Percentiles rank a stretch among this genome's conserved stretches.
Conservation (phyloP, 2,329 filamentous ascomycete genomes). For the Coniochaeta pulveracea region DNA sequence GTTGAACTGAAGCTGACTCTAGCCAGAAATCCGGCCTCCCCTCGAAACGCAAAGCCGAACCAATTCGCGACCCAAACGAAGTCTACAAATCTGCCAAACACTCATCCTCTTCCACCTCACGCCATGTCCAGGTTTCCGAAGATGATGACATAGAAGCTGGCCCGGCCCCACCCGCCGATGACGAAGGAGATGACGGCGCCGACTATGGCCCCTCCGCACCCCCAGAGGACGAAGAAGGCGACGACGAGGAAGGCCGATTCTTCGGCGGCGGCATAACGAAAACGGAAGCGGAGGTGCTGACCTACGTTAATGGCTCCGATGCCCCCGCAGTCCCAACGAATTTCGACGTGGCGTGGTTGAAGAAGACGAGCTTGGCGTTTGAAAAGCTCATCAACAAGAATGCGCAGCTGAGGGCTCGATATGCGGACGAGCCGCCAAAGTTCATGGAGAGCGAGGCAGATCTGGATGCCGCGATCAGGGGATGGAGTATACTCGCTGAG, state of each 20-base stretch:
- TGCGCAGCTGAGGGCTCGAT: conserved; percentile 75
- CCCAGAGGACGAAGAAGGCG: conserved; percentile 35
- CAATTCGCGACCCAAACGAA: conserved; percentile 49
- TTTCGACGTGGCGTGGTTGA: conserved; percentile 75
- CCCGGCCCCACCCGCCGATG: conserved; percentile 35
- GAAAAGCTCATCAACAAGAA: conserved; percentile 90
- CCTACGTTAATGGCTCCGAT: conserved; percentile 53
- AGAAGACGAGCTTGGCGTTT: conserved; percentile 69
- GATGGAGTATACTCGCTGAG: conserved; percentile 75
- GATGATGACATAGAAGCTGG: conserved; percentile 32
- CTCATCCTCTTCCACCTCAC: conserved; percentile 29
- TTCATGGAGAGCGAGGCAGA: conserved; percentile 83
- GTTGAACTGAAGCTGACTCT: conserved; percentile 6
- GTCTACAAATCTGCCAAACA: conserved; percentile 53
- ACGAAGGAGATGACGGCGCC: conserved; percentile 32
- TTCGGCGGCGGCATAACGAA: conserved; percentile 84
- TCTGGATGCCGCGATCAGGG: conserved; percentile 79
- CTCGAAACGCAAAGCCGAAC: conserved; percentile 54
- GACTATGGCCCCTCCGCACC: conserved; percentile 34
- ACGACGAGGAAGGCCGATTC: conserved; percentile 90
- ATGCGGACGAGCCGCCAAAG: conserved; percentile 67
- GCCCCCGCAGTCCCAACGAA: conserved; percentile 33
- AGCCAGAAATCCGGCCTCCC: conserved; percentile 29
- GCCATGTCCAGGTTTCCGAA: conserved; percentile 32
- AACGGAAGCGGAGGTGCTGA: conserved; percentile 70